These are phyloP conservation scores for Mycena belliarum DNA, from an alignment of 768 basidiomycete species.

Conservation along the genomic window DNA sequence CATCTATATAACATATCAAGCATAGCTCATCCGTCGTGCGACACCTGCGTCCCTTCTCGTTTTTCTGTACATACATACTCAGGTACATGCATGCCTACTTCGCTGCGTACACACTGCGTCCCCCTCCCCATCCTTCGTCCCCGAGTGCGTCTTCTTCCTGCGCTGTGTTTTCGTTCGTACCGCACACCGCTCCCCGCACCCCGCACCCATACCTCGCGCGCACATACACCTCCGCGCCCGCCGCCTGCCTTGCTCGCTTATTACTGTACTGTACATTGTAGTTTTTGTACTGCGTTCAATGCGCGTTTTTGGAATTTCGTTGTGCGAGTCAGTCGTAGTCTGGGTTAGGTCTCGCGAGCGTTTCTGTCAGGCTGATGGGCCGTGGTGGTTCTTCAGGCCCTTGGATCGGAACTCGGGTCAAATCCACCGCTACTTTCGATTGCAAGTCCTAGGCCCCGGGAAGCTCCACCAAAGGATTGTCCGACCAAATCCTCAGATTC, in stretches of 20 bases:
- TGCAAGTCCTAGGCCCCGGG: too few relatives aligned
- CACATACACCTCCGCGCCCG: not conserved
- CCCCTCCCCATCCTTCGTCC: too few relatives aligned
- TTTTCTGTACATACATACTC: not conserved
- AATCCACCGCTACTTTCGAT: too few relatives aligned
- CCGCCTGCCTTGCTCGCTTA: not conserved
- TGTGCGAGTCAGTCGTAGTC: too few relatives aligned
- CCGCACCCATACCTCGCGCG: not conserved
- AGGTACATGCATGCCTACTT: not conserved
- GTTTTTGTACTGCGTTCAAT: slow-evolving; percentile 4
- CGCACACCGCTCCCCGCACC: not conserved
- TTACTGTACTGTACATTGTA: not conserved
- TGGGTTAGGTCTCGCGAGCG: too few relatives aligned
- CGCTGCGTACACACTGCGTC: not conserved
- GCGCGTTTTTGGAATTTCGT: slow-evolving; percentile 7
- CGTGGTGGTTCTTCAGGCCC: too few relatives aligned
- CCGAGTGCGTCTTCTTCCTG: too few relatives aligned
- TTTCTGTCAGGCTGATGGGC: too few relatives aligned
- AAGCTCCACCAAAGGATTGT: too few relatives aligned
- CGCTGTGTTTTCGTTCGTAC: not conserved
- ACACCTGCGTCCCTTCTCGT: not conserved
- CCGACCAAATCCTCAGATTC: too few relatives aligned
- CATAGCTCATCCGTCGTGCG: not conserved
- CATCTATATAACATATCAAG: not conserved
- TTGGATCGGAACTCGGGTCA: too few relatives aligned